Percentiles rank a stretch among this genome's conserved stretches.
Conservation (phyloP, 441 rosid species). For the Dalechampia spathulata region DNA sequence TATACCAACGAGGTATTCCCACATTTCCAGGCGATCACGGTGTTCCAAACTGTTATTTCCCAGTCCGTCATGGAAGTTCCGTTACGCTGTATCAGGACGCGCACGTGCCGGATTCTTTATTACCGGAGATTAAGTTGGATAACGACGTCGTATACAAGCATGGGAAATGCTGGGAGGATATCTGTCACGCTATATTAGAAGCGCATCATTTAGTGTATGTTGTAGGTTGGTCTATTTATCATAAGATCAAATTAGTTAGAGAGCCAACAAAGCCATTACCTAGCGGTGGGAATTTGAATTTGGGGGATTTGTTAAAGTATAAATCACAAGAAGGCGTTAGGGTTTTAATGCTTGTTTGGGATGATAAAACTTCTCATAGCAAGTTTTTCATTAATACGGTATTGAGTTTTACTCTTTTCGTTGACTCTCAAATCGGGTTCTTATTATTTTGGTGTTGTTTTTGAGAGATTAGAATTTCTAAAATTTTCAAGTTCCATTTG, state of each 20-base stretch:
- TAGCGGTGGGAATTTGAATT: slow-evolving; percentile 47
- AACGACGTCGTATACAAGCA: slow-evolving; percentile 39
- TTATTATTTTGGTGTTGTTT: neutral
- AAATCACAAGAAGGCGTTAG: slow-evolving; percentile 83
- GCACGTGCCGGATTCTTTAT: slow-evolving; percentile 36
- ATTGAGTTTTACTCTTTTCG: neutral
- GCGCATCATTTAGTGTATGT: slow-evolving; percentile 80
- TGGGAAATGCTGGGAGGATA: slow-evolving; percentile 79
- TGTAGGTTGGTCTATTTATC: slow-evolving; percentile 71
- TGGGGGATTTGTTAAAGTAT: slow-evolving; percentile 73
- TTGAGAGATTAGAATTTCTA: neutral
- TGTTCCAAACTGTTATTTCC: slow-evolving; percentile 57
- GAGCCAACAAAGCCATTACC: slow-evolving; percentile 56
- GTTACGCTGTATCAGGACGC: slow-evolving; percentile 81
- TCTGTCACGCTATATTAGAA: slow-evolving; percentile 68
- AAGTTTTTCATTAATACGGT: slow-evolving; percentile 73
- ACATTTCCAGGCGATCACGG: slow-evolving; percentile 26
- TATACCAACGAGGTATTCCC: slow-evolving; percentile 39
- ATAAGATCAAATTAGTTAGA: slow-evolving; percentile 58
- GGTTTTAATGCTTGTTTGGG: slow-evolving; percentile 78
- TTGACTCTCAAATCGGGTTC: neutral
- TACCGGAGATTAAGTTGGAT: slow-evolving; percentile 57
- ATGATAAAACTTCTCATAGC: slow-evolving; percentile 75
- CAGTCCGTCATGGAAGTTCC: slow-evolving; percentile 46
- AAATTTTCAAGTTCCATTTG: neutral